Percentiles rank a stretch among this genome's conserved stretches.
phyloP scores from a whole-genome alignment of 768 basidiomycete genomes.

The Russula dissimulans region DNA sequence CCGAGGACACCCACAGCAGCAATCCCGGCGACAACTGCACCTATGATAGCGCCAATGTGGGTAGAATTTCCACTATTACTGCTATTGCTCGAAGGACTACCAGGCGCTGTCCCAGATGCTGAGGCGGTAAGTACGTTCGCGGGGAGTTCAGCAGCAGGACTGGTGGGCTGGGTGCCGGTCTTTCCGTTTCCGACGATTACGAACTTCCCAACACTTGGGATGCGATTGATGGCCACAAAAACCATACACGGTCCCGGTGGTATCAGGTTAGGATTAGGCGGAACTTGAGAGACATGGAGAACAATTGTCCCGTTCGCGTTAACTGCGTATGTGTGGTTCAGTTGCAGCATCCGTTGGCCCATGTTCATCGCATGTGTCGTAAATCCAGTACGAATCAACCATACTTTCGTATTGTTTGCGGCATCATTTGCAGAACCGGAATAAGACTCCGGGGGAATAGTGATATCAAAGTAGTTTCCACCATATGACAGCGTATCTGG shows the following conservation, averaged over 20 bases:
- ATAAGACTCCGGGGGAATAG: conserved; percentile 57
- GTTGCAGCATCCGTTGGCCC: conserved; percentile 73
- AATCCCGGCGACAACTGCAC: conserved; percentile 43
- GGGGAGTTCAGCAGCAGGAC: conserved; percentile 39
- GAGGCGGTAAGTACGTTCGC: conserved; percentile 35
- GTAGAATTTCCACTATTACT: conserved; percentile 24
- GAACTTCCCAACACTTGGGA: conserved; percentile 71
- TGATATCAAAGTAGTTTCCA: conserved; percentile 69
- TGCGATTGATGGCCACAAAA: conserved; percentile 75
- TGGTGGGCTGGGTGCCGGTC: conserved; percentile 60
- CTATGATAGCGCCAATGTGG: conserved; percentile 39
- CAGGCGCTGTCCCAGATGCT: conserved; percentile 31
- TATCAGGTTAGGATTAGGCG: conserved; percentile 78
- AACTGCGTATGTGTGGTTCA: conserved; percentile 80
- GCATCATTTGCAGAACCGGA: conserved; percentile 58
- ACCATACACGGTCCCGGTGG: conserved; percentile 83
- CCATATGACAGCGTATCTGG: conserved; percentile 79
- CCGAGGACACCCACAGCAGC: conserved; percentile 43
- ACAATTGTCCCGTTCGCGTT: conserved; percentile 67
- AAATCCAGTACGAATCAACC: conserved; percentile 76
- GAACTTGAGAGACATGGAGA: conserved; percentile 73
- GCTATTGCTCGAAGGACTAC: conserved; percentile 20
- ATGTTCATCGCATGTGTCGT: conserved; percentile 84
- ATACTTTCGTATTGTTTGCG: conserved; percentile 65
- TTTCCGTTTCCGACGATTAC: conserved; percentile 74